Conservation (phyloP, 139 green algal genomes). For the Chlamydomonas sp. region DNA sequence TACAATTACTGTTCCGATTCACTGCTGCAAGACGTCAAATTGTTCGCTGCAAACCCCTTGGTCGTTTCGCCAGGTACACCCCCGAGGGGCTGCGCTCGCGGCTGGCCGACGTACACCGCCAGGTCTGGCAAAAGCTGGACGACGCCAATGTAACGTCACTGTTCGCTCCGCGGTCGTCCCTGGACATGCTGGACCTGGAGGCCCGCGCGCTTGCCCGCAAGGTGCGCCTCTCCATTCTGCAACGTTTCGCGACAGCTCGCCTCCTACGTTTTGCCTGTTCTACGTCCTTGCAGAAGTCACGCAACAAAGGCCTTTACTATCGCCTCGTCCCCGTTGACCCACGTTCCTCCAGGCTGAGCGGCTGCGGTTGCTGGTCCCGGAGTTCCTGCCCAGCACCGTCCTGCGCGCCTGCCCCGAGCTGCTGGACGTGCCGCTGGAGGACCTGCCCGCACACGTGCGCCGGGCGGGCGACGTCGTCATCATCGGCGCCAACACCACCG, state of each 20-base stretch:
- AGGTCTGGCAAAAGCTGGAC: constrained; percentile 36
- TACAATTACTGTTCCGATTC: too few relatives aligned
- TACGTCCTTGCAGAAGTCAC: too few relatives aligned
- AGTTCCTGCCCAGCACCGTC: constrained; percentile 27
- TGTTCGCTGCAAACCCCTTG: not conserved
- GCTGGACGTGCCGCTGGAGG: constrained; percentile 27
- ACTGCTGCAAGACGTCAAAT: too few relatives aligned
- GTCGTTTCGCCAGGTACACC: constrained; percentile 14
- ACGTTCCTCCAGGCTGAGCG: too few relatives aligned
- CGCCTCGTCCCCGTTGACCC: too few relatives aligned
- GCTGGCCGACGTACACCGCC: constrained; percentile 14
- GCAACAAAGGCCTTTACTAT: too few relatives aligned
- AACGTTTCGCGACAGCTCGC: too few relatives aligned
- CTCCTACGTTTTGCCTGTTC: too few relatives aligned
- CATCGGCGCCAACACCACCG: not conserved
- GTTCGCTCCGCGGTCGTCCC: not conserved
- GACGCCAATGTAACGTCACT: not conserved
- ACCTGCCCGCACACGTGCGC: not conserved
- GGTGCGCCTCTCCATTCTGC: too few relatives aligned
- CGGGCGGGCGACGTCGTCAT: constrained; percentile 13
- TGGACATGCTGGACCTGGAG: constrained; percentile 37
- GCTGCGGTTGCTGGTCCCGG: constrained; percentile 19
- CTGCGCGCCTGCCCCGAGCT: constrained; percentile 33
- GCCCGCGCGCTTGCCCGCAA: constrained; percentile 28
- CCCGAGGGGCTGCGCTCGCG: constrained; percentile 24